Conservation (phyloP, 2,329 filamentous ascomycete species). For the Acrodontium crateriforme region DNA sequence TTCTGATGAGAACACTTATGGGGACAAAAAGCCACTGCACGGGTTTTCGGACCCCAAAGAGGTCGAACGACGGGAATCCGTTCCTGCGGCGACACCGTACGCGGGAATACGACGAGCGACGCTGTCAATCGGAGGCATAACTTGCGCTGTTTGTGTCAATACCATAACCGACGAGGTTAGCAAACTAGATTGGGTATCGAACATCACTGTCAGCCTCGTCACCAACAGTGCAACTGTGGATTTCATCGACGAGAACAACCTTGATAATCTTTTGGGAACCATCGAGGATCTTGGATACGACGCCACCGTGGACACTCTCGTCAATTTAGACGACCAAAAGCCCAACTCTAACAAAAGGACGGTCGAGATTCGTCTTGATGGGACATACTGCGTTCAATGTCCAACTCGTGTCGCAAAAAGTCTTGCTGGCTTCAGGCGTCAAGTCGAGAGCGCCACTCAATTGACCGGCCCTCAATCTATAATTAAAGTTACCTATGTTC, state of each 20-base stretch:
- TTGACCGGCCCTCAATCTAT: conserved; percentile 52
- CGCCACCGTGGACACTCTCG: too few species aligned
- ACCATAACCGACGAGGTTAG: conserved; percentile 35
- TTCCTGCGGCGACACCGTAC: too few species aligned
- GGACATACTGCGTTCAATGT: conserved; percentile 35
- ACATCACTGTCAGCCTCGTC: conserved; percentile 38
- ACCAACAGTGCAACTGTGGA: conserved; percentile 16
- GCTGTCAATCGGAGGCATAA: conserved; percentile 45
- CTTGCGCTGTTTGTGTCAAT: conserved; percentile 42
- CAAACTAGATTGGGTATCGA: conserved; percentile 31
- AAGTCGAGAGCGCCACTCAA: conserved; percentile 42
- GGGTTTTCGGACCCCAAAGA: too few species aligned
- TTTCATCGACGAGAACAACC: conserved; percentile 34
- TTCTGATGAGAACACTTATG: too few species aligned
- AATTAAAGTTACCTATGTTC: conserved; percentile 56
- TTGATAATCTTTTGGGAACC: conserved; percentile 31
- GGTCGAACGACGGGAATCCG: too few species aligned
- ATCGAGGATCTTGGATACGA: conserved; percentile 36
- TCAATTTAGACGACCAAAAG: conserved; percentile 12
- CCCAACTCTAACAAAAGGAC: conserved; percentile 9
- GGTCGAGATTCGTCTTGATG: conserved; percentile 25
- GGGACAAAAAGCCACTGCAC: too few species aligned
- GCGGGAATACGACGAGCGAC: too few species aligned
- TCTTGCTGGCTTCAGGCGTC: conserved; percentile 37
- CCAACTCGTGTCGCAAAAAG: conserved; percentile 38